Evolutionary conservation across 495 filamentous ascomycete species (phyloP).

Genomic region (Talaromyces proteolyticus): DNA sequence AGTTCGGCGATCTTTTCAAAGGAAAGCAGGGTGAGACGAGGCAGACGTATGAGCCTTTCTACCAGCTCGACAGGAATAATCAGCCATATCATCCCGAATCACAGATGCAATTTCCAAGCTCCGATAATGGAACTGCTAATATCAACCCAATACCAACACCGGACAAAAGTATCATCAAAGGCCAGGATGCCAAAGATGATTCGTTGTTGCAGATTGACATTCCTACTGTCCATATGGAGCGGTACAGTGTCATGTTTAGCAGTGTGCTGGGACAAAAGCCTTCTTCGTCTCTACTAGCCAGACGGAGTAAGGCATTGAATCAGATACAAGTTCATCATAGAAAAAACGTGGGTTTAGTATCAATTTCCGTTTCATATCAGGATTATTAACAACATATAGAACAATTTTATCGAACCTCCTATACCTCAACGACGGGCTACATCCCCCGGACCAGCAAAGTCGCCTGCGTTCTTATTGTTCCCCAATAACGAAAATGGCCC

Average conservation of each 20-base stretch:
- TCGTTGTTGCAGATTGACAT: conserved; percentile 68
- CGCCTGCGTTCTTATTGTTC: conserved; percentile 60
- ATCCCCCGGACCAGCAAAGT: conserved; percentile 53
- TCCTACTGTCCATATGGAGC: conserved; percentile 71
- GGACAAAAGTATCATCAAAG: not conserved
- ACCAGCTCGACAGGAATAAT: conserved; percentile 18
- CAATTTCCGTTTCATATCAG: no score
- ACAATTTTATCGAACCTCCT: conserved; percentile 6
- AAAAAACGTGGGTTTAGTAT: no score
- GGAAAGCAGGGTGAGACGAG: not conserved
- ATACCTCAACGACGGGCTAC: conserved; percentile 43
- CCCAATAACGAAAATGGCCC: conserved; percentile 34
- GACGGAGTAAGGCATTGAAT: conserved; percentile 64
- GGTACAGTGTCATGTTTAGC: conserved; percentile 94
- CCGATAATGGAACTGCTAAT: not conserved
- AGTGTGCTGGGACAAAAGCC: conserved; percentile 52
- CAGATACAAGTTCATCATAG: conserved; percentile 51
- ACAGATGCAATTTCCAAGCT: not conserved
- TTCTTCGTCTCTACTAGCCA: conserved; percentile 48
- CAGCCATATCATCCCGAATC: not conserved
- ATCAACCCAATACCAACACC: not conserved
- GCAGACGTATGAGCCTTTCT: conserved; percentile 12
- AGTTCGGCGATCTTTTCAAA: conserved; percentile 46
- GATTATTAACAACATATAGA: not conserved
- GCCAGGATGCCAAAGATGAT: conserved; percentile 5